Percentiles rank a stretch among this genome's conserved stretches.
Conservation (phyloP, 495 filamentous ascomycete genomes). For the Aspergillus indologenus region DNA sequence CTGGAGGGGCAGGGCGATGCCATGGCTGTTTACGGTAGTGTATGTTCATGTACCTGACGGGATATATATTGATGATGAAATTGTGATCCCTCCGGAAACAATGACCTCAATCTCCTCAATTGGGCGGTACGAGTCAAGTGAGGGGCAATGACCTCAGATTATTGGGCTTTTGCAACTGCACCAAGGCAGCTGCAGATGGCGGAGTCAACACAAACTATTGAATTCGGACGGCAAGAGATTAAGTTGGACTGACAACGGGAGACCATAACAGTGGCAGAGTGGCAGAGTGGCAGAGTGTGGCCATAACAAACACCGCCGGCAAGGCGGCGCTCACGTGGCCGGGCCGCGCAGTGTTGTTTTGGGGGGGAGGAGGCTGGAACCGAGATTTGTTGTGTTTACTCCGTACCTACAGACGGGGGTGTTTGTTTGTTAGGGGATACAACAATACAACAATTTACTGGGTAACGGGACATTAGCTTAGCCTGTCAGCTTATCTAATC, state of each 20-base stretch:
- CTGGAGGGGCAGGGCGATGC: too few species aligned
- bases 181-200: neutral
- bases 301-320: constrained; percentile 5
- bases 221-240: neutral
- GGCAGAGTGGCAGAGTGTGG: too few species aligned
- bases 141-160: constrained; percentile 1
- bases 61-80: neutral
- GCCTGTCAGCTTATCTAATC: neutral
- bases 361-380: too few species aligned
- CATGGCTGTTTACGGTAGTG: neutral
- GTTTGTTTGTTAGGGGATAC: too few species aligned
- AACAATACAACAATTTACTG: too few species aligned
- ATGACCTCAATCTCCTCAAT: neutral
- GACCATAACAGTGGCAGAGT: neutral
- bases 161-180: neutral
- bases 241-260: constrained; percentile 2
- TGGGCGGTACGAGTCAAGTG: neutral
- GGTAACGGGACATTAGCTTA: constrained; percentile 15
- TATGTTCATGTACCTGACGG: neutral
- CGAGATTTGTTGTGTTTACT: neutral
- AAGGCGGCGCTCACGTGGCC: neutral
- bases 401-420: too few species aligned
- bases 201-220: neutral
- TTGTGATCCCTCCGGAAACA: neutral
- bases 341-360: neutral